Evolutionary conservation across 208 protist species (phyloP).

Genomic region (Acanthamoeba divionensis): DNA sequence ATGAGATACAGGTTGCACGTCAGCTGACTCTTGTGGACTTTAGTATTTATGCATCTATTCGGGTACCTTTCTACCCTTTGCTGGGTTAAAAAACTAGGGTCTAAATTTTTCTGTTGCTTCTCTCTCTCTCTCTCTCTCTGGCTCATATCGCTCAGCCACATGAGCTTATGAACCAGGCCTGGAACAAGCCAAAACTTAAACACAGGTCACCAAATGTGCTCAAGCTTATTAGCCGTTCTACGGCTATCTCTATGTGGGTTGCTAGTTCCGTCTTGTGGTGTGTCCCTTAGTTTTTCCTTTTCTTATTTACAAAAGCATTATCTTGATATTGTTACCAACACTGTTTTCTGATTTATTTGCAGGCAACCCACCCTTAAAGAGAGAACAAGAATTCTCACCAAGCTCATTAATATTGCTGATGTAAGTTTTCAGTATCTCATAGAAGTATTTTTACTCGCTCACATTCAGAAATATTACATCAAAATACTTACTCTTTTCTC

Average conservation of each 20-base stretch:
- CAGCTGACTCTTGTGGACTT: slow-evolving; percentile 75
- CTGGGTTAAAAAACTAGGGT: background rate
- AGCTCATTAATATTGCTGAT: slow-evolving; percentile 74
- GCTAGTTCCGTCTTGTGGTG: slow-evolving; percentile 62
- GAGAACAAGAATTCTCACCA: slow-evolving; percentile 59
- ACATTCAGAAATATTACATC: background rate
- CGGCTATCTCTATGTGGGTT: slow-evolving; percentile 71
- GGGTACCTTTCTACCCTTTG: background rate
- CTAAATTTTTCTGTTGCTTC: background rate
- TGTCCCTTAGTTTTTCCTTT: too few relatives aligned
- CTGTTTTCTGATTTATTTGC: too few relatives aligned
- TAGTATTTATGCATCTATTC: slow-evolving; percentile 64
- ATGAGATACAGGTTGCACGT: slow-evolving; percentile 55
- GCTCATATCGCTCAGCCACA: slow-evolving; percentile 58
- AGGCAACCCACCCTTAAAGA: slow-evolving; percentile 48
- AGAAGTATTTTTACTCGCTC: background rate
- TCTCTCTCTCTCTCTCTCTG: background rate
- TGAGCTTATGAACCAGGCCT: slow-evolving; percentile 75
- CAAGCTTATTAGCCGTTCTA: slow-evolving; percentile 74
- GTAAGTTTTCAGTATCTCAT: background rate
- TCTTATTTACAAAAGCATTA: too few relatives aligned
- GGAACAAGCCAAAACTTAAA: slow-evolving; percentile 76
- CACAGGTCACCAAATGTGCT: slow-evolving; percentile 72
- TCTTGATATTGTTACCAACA: too few relatives aligned
- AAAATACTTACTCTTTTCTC: background rate